Conservation (phyloP, 1,284 basidiomycete genomes). For the Ganoderma lingzhi region DNA sequence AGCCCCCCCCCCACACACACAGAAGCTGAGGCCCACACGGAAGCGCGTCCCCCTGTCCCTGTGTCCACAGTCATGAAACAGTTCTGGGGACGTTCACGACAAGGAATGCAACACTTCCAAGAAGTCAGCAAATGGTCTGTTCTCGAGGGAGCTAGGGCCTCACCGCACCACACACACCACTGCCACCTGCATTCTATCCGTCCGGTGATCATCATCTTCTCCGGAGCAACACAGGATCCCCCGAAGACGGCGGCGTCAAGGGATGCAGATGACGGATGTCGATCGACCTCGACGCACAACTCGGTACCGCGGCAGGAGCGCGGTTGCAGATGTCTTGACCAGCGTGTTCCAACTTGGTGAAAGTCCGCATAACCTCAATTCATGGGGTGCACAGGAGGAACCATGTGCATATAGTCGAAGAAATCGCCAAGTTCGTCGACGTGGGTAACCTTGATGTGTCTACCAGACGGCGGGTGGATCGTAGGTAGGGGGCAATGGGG, state of each 20-base stretch:
- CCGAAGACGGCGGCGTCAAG: constrained; percentile 11
- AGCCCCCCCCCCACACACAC: background rate
- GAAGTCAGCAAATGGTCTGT: background rate
- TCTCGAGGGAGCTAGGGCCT: background rate
- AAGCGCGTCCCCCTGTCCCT: background rate
- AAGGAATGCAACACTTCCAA: background rate
- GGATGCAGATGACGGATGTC: background rate
- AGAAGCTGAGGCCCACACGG: background rate
- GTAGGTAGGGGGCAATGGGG: too few relatives aligned
- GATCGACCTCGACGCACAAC: background rate
- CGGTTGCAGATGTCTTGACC: background rate
- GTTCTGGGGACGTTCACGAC: background rate
- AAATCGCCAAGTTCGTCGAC: background rate
- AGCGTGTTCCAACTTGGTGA: background rate
- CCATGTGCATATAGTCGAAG: background rate
- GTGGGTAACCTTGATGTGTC: too few relatives aligned
- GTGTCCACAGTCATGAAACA: background rate
- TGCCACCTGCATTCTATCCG: background rate
- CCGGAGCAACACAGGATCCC: background rate
- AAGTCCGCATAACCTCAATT: too few relatives aligned
- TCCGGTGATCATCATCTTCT: constrained; percentile 2
- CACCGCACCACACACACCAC: background rate
- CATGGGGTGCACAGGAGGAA: background rate
- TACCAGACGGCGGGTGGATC: too few relatives aligned
- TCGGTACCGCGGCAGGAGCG: background rate